Base-by-base conservation (phyloP, 495 filamentous ascomycete genomes). In the Emericellopsis terricola region DNA sequence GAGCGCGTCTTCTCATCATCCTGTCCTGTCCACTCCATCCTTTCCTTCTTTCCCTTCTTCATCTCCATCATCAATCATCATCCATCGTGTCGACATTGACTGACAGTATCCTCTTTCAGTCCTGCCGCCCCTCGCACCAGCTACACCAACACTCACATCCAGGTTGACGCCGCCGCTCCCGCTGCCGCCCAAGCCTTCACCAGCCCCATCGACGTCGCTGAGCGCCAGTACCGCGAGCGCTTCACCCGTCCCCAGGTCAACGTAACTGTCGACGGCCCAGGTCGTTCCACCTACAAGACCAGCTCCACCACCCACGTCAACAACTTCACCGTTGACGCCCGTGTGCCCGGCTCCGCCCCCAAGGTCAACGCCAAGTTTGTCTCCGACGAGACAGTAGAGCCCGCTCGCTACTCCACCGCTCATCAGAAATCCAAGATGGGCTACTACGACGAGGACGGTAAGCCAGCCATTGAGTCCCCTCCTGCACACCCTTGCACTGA, bases 391-490 rank as follows among this genome's bases (percentile, higher is more conserved):
- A 63, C 56, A 40, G 41, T 55, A 19, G 59, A 62, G 40, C 48
- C 50, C 53, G 47, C 56, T 46, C 56, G 49, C 34, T 46, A 49
- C 41, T 31, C 31, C 30, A 29, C 46, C 19, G 42, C 43, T 39
- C 38, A 35, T 34, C 43, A 53, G 19, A 64, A 68, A 62, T 60
- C 62, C 61, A 81, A 81, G 56, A 94, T 94, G 86, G 86, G 83
- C 68, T 94, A 93, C 73, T 93, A 91, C 83, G 85, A 93, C 81
- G 81, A 91, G 64, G 78, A 87, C 44, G 62, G 65, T 71, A 52
- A 58, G 65, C 38, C 31, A 21, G 11, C 26, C 32, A 29, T 38
- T 19, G 4, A 17, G 18, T 17, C 15, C 19, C 26, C 24, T 15
- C 10, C 16, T 29, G 20, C 17, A 20, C 28, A 9, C 28, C 24